Percentiles rank a stretch among this genome's conserved stretches.
Conservation (phyloP, 805 yeast genomes). For the Cyberlindnera xishuangbannaensis region DNA sequence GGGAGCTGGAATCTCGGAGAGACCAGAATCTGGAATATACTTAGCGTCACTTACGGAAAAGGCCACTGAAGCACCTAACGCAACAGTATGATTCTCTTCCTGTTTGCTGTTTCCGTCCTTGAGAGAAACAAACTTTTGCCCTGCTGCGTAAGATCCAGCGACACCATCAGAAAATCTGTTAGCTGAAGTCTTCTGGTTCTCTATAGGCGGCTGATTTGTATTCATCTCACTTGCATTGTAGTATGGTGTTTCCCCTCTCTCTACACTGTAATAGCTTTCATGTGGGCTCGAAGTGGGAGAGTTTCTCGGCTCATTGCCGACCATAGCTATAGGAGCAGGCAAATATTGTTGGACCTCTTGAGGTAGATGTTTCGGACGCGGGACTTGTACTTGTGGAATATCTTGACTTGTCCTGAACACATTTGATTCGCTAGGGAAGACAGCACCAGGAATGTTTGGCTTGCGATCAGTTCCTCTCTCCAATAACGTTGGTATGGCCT, state of each 20-base stretch:
- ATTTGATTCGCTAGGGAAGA: constrained; percentile 4
- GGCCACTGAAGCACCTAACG: constrained; percentile 6
- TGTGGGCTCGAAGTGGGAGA: constrained; percentile 7
- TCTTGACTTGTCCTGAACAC: constrained; percentile 1
- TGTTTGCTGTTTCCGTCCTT: no score
- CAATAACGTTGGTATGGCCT: constrained; percentile 7
- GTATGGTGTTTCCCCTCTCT: constrained; percentile 10
- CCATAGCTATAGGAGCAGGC: no score
- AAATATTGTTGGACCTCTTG: constrained; percentile 1
- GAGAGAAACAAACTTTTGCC: constrained; percentile 8
- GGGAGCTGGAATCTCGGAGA: constrained; percentile 14
- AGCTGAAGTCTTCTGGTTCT: constrained; percentile 3
- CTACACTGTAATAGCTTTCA: constrained; percentile 11
- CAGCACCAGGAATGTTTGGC: constrained; percentile 9
- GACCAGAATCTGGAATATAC: constrained; percentile 20
- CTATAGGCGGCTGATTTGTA: background rate
- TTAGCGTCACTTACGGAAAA: constrained; percentile 10
- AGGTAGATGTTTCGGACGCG: constrained; percentile 9
- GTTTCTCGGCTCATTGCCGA: constrained; percentile 7
- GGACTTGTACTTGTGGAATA: constrained; percentile 8
- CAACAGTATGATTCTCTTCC: constrained; percentile 5
- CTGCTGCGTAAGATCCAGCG: constrained; percentile 20
- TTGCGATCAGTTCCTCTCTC: no score
- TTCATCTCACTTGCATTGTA: constrained; percentile 11
- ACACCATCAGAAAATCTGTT: constrained; percentile 22